phyloP scores from a whole-genome alignment of 164 flowering plant genomes.

The Kingdonia uniflora region DNA sequence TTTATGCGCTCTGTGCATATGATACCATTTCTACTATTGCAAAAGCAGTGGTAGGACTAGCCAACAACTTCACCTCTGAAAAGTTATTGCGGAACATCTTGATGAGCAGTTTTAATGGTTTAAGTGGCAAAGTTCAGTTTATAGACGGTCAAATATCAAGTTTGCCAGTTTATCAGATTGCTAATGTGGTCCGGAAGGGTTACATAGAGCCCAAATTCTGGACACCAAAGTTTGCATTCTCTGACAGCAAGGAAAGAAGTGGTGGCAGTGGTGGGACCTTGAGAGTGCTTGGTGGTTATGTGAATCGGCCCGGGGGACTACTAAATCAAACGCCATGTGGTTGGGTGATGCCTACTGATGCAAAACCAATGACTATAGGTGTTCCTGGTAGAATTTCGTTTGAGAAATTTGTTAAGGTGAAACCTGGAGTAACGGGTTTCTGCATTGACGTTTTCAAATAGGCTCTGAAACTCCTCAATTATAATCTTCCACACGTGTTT shows the following conservation, averaged over 20 bases:
- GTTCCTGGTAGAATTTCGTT: conserved; percentile 31
- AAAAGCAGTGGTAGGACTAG: neutral
- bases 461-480: conserved; percentile 18
- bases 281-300: conserved; percentile 1
- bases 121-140: conserved; percentile 20
- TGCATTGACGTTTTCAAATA: conserved; percentile 38
- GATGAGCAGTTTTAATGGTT: conserved; percentile 12
- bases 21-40: conserved; percentile 8
- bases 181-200: conserved; percentile 17
- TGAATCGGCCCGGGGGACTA: conserved; percentile 21
- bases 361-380: conserved; percentile 31
- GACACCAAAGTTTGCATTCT: conserved; percentile 14
- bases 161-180: conserved; percentile 1
- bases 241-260: too few relatives aligned
- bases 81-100: conserved; percentile 4
- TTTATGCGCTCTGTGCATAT: conserved; percentile 13
- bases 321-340: conserved; percentile 23
- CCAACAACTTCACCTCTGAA: conserved; percentile 1
- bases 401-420: conserved; percentile 36
- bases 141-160: conserved; percentile 2
- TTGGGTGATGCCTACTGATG: conserved; percentile 35
- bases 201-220: conserved; percentile 20
- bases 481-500: conserved; percentile 21
- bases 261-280: neutral
- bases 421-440: conserved; percentile 24